phyloP scores from a whole-genome alignment of 179 eudicot genomes.

The Silene vulgaris region DNA sequence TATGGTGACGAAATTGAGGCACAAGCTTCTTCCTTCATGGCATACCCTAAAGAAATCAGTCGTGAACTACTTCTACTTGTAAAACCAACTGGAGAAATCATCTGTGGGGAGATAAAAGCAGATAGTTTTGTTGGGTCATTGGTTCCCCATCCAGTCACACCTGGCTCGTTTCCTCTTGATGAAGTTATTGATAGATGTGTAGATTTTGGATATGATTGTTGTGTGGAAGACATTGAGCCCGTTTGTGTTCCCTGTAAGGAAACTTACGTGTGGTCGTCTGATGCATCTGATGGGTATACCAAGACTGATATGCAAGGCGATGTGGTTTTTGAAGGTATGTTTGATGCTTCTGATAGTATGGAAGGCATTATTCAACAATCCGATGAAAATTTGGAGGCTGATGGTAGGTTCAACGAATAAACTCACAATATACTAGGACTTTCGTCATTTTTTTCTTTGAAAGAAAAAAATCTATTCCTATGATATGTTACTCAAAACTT shows the following conservation, averaged over 20 bases:
- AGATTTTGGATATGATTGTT: neutral
- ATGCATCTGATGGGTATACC: neutral
- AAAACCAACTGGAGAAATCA: slow-evolving; percentile 7
- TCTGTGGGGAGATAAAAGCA: neutral
- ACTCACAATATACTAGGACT: neutral
- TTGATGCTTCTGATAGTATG: neutral
- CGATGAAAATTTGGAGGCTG: slow-evolving; percentile 1
- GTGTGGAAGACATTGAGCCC: slow-evolving; percentile 3
- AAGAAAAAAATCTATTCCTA: neutral
- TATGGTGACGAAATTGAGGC: neutral
- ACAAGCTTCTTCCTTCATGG: neutral
- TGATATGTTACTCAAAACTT: neutral
- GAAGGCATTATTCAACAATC: neutral
- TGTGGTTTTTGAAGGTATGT: neutral
- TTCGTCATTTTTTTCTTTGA: neutral
- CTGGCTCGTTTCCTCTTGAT: neutral
- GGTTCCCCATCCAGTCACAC: neutral
- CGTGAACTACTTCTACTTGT: neutral
- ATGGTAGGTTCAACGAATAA: slow-evolving; percentile 7
- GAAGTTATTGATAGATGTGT: slow-evolving; percentile 3
- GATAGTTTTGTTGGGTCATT: neutral
- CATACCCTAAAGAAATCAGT: neutral
- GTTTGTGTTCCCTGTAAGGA: neutral
- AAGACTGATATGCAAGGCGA: slow-evolving; percentile 7
- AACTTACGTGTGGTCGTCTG: neutral